These are phyloP conservation scores for Grigorovia transvaalensis DNA, from an alignment of 805 yeast species.

Conservation along the genomic window DNA sequence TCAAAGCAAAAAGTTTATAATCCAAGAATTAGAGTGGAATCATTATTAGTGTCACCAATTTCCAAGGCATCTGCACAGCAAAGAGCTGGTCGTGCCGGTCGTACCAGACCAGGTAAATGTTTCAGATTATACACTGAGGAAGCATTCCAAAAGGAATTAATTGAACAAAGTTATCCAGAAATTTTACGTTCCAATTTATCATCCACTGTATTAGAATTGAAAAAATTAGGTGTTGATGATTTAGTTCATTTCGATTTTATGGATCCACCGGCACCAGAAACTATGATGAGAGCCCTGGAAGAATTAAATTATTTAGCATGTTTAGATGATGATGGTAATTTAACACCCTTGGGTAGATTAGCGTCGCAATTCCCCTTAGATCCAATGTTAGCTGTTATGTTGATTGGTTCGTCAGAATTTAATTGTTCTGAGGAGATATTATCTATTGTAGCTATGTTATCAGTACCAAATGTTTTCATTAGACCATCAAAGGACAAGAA, in stretches of 20 bases:
- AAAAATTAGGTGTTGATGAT: constrained; percentile 90
- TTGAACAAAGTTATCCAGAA: constrained; percentile 94
- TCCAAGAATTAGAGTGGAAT: constrained; percentile 92
- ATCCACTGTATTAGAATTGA: constrained; percentile 83
- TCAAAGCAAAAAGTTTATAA: constrained; percentile 94
- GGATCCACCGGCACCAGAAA: constrained; percentile 99
- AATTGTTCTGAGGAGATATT: constrained; percentile 82
- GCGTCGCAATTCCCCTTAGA: constrained; percentile 93
- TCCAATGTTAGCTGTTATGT: constrained; percentile 89
- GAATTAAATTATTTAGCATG: constrained; percentile 86
- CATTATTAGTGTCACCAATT: constrained; percentile 87
- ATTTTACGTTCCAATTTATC: constrained; percentile 84
- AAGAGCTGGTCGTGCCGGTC: constrained; percentile 99
- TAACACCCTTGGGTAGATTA: constrained; percentile 79
- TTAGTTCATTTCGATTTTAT: constrained; percentile 95
- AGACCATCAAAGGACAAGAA: constrained; percentile 83
- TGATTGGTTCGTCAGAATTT: constrained; percentile 78
- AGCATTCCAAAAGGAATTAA: constrained; percentile 86
- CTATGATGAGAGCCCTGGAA: constrained; percentile 98
- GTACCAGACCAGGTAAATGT: constrained; percentile 97
- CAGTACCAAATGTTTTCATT: constrained; percentile 90
- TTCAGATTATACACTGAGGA: constrained; percentile 94
- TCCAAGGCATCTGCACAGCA: constrained; percentile 97
- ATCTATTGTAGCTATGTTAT: constrained; percentile 78
- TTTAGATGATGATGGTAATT: constrained; percentile 81